Evolutionary conservation across 352 stramenopile genomes (phyloP).

Genomic region (Phytophthora rubi): DNA sequence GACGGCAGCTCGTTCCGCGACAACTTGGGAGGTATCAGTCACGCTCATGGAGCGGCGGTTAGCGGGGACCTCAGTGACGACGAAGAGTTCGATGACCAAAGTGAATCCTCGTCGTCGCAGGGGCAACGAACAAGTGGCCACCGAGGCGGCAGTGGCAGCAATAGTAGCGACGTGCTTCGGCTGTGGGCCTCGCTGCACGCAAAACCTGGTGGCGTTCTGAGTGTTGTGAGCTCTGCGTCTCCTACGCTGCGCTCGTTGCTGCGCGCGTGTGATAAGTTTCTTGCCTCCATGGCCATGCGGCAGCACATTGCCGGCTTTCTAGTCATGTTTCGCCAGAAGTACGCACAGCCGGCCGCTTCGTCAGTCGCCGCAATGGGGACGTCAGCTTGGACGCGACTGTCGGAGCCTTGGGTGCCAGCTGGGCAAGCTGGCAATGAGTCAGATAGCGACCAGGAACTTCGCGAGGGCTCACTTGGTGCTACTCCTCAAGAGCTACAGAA

Average conservation of each 20-base stretch:
- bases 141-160: constrained; percentile 17
- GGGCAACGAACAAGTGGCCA: constrained; percentile 21
- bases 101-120: constrained; percentile 35
- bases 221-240: constrained; percentile 39
- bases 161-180: constrained; percentile 31
- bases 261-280: constrained; percentile 51
- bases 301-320: constrained; percentile 54
- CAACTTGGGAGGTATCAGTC: constrained; percentile 36
- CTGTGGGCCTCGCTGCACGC: constrained; percentile 47
- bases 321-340: constrained; percentile 62
- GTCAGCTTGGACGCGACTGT: constrained; percentile 41
- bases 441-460: constrained; percentile 40
- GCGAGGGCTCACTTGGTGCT: constrained; percentile 31
- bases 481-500: constrained; percentile 39
- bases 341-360: constrained; percentile 29
- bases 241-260: constrained; percentile 43
- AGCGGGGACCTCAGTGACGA: constrained; percentile 39
- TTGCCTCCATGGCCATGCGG: constrained; percentile 48
- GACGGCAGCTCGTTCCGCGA: constrained; percentile 33
- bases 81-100: constrained; percentile 42
- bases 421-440: constrained; percentile 21
- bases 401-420: constrained; percentile 33
- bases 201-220: constrained; percentile 44
- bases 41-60: constrained; percentile 34
- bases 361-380: constrained; percentile 16